Conservation (phyloP, 768 basidiomycete species). For the Cystofilobasidium ferigula region DNA sequence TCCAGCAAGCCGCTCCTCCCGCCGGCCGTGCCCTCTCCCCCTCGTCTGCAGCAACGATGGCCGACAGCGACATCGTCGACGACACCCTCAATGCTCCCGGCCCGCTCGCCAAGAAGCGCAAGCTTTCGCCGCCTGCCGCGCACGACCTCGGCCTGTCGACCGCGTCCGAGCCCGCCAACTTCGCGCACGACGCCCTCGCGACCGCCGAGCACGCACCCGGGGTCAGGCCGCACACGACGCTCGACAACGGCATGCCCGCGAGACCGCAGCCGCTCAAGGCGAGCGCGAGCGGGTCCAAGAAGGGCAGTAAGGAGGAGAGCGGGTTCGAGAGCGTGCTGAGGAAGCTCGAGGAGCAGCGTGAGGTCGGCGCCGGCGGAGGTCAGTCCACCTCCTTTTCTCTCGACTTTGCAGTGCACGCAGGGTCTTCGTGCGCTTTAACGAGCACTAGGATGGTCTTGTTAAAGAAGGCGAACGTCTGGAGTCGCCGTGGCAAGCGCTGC, state of each 20-base stretch:
- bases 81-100: background rate
- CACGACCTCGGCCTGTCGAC: background rate
- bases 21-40: too few relatives aligned
- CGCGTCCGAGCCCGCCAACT: background rate
- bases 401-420: too few relatives aligned
- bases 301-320: conserved; percentile 25
- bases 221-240: background rate
- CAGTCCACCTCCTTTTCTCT: background rate
- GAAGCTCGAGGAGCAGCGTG: conserved; percentile 35
- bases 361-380: conserved; percentile 27
- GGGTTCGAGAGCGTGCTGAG: conserved; percentile 34
- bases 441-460: too few relatives aligned
- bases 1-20: too few relatives aligned
- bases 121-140: background rate
- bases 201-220: background rate
- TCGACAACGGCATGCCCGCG: background rate
- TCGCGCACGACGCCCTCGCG: background rate
- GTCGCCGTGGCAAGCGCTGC: too few relatives aligned
- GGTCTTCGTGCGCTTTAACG: too few relatives aligned
- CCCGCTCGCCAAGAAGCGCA: background rate
- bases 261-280: background rate
- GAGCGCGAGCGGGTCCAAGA: background rate
- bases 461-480: too few relatives aligned
- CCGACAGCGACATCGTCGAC: background rate
- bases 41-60: too few relatives aligned